Conservation (phyloP, 163 green algal species). For the Volvox carteri region DNA sequence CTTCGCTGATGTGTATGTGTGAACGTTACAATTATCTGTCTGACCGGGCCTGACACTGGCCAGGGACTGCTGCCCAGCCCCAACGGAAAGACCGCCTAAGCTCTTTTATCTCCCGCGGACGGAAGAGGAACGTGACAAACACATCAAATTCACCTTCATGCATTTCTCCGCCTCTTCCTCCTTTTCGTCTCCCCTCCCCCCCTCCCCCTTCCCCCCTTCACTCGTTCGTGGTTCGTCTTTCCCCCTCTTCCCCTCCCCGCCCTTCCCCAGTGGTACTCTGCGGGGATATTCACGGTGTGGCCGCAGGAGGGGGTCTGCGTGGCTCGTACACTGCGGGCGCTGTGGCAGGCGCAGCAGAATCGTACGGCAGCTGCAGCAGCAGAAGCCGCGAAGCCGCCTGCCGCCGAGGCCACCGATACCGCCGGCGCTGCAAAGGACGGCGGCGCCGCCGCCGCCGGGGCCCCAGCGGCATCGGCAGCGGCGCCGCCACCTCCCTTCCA, state of each 20-base stretch:
- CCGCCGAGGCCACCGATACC: background rate
- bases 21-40: too few relatives aligned
- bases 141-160: too few relatives aligned
- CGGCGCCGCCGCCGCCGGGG: background rate
- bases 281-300: constrained; percentile 15
- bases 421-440: background rate
- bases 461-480: background rate
- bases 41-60: too few relatives aligned
- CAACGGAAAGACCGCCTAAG: too few relatives aligned
- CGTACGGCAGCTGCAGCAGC: background rate
- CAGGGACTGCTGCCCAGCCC: too few relatives aligned
- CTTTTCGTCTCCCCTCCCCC: too few relatives aligned
- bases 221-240: too few relatives aligned
- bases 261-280: background rate
- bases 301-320: constrained; percentile 33
- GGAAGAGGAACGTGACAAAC: too few relatives aligned
- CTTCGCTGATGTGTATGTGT: too few relatives aligned
- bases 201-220: too few relatives aligned
- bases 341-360: constrained; percentile 40
- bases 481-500: constrained; percentile 11
- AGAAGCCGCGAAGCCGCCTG: background rate
- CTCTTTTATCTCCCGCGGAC: too few relatives aligned
- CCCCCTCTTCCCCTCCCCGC: background rate
- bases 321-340: constrained; percentile 11
- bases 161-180: too few relatives aligned